These are phyloP conservation scores for Citrullus amarus DNA, from an alignment of 306 rosid genomes.

Conservation along the genomic window DNA sequence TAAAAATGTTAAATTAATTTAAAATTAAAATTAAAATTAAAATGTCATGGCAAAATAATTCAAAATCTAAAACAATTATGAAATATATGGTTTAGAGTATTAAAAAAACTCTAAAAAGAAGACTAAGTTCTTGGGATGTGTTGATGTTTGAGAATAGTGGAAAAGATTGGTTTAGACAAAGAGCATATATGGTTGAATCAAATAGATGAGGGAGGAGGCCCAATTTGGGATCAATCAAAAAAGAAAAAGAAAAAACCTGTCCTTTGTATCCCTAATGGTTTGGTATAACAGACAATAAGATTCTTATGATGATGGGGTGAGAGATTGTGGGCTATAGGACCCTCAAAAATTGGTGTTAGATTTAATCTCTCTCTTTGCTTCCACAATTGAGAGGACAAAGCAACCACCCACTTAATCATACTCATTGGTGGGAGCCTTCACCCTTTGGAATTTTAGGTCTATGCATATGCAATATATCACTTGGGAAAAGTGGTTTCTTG, in stretches of 20 bases:
- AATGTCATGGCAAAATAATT: too few species aligned
- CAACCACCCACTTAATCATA: slow-evolving; percentile 11
- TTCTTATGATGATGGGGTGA: slow-evolving; percentile 7
- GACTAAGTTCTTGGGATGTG: background rate
- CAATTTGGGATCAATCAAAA: background rate
- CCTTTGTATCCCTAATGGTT: background rate
- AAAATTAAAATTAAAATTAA: too few species aligned
- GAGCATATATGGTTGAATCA: background rate
- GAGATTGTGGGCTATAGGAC: slow-evolving; percentile 1
- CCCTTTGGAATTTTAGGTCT: too few species aligned
- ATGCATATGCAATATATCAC: background rate
- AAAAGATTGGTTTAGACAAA: background rate
- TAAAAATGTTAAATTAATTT: too few species aligned
- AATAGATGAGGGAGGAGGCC: background rate
- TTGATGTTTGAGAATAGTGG: background rate
- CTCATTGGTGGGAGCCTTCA: background rate
- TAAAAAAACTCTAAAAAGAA: too few species aligned
- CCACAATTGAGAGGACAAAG: slow-evolving; percentile 8
- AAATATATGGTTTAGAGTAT: too few species aligned
- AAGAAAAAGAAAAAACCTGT: background rate
- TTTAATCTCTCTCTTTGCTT: background rate
- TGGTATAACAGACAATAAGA: slow-evolving; percentile 1
- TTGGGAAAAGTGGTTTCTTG: background rate
- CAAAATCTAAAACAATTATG: too few species aligned
- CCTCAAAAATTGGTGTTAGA: background rate